Base-by-base conservation (phyloP, 352 stramenopile genomes). In the Phytophthora agathidicida region DNA sequence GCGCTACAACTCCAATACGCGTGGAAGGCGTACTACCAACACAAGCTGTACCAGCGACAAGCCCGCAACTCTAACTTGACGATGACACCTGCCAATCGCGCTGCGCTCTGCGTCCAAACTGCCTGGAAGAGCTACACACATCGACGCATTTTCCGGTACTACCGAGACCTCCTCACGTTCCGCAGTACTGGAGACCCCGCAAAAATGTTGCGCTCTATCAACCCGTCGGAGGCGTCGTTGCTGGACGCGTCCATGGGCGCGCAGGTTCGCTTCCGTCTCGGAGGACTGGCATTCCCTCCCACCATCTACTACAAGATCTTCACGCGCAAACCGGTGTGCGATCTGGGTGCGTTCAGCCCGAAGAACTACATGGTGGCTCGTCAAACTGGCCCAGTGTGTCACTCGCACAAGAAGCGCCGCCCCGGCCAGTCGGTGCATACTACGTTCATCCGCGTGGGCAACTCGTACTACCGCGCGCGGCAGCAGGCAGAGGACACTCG, bases 301-400 rank as follows among this genome's bases (percentile, higher is more conserved):
- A 92, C 83, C 14, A 96, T 97, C 43, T 98, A 97, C 81, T 98
- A 98, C 81, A 97, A 97, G 71, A 91, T 97, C 58, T 97, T 94
- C 66, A 96, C 88, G 14, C 80, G 88, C 19, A 74, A 74, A 28
- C 80, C 91, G 1, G 75, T 97, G 51, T 96, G 89, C 39, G 89
- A 97, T 52, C 73, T 97, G 7, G 91, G 91, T 38, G 81, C 90
- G 6, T 97, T 97, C 56, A 95, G 89, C 9, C 90, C 91, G 10
- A 91, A 96, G 60, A 72, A 97, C 66, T 97, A 97, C 74, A 86
- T 80, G 24, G 59, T 83, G 9, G 43, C 57, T 24, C 71, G 79
- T 5, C 77, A 87, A 43, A 53, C 53, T 0, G 63, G 43, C 9
- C 71, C 75, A 9, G 19, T 38, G 16, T 75, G 24, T 38, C 57